Evolutionary conservation across 345 rosid genomes (phyloP).

Genomic region (Nephelium lappaceum): DNA sequence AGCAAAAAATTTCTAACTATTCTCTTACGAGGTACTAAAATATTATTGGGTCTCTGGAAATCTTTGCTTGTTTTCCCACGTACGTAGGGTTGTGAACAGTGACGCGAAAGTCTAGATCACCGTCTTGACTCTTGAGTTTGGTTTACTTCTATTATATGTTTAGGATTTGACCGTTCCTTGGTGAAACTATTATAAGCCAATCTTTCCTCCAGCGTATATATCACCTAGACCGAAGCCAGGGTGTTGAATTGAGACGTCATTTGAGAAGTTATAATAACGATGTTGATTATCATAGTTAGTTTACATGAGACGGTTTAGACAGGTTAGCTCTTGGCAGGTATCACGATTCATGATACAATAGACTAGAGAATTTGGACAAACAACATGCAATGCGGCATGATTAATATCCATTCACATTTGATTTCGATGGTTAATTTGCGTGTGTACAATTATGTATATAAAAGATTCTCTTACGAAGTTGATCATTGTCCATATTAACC

Average conservation of each 20-base stretch:
- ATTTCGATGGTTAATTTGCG: not conserved
- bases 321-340: too few species aligned
- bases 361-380: not conserved
- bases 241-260: too few species aligned
- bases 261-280: too few species aligned
- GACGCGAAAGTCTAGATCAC: not conserved
- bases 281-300: too few species aligned
- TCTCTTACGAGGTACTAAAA: not conserved
- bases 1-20: not conserved
- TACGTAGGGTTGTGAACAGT: not conserved
- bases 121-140: conserved; percentile 1
- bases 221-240: too few species aligned
- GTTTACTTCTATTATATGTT: not conserved
- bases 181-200: too few species aligned
- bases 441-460: not conserved
- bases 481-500: not conserved
- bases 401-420: not conserved
- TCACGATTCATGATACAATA: not conserved
- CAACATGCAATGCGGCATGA: not conserved
- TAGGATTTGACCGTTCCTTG: not conserved
- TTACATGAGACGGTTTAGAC: too few species aligned
- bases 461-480: not conserved
- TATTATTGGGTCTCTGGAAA: not conserved
- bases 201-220: too few species aligned
- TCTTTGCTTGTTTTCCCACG: not conserved